A percentile compares a stretch with the other conserved stretches of the same genome.
Evolutionary conservation across 2,329 filamentous ascomycete species (phyloP).

Genomic region (Anthostomella pinea): DNA sequence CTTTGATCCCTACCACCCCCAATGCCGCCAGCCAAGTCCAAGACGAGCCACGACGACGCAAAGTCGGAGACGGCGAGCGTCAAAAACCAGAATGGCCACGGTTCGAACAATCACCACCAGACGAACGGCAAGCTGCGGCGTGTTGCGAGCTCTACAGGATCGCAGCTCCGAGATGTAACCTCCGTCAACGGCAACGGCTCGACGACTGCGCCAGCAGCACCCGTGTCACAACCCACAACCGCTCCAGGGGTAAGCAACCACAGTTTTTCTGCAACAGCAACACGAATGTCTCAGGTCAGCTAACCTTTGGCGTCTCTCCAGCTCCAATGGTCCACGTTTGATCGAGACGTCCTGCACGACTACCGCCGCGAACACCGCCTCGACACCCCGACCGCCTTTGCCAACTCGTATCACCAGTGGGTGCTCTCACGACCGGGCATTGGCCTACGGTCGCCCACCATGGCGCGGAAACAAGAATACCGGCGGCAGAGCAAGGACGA

Average conservation of each 20-base stretch:
- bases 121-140: conserved; percentile 55
- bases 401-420: conserved; percentile 58
- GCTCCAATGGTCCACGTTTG: conserved; percentile 67
- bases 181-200: conserved; percentile 36
- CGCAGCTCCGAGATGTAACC: conserved; percentile 44
- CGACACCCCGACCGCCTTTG: conserved; percentile 68
- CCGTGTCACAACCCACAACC: conserved; percentile 21
- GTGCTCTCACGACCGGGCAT: conserved; percentile 61
- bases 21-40: conserved; percentile 32
- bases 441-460: conserved; percentile 71
- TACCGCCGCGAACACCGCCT: conserved; percentile 75
- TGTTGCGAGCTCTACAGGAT: conserved; percentile 50
- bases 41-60: conserved; percentile 32
- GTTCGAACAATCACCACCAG: conserved; percentile 31
- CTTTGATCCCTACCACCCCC: conserved; percentile 22
- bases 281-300: conserved; percentile 7
- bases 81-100: conserved; percentile 32
- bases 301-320: conserved; percentile 27
- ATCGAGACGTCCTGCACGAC: conserved; percentile 65
- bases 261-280: conserved; percentile 2
- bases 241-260: conserved; percentile 27
- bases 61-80: conserved; percentile 35
- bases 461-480: conserved; percentile 63
- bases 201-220: conserved; percentile 12
- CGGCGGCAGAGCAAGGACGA: conserved; percentile 69